Evolutionary conservation across 257 asterid genomes (phyloP).

Genomic region (Nicotiana noctiflora): DNA sequence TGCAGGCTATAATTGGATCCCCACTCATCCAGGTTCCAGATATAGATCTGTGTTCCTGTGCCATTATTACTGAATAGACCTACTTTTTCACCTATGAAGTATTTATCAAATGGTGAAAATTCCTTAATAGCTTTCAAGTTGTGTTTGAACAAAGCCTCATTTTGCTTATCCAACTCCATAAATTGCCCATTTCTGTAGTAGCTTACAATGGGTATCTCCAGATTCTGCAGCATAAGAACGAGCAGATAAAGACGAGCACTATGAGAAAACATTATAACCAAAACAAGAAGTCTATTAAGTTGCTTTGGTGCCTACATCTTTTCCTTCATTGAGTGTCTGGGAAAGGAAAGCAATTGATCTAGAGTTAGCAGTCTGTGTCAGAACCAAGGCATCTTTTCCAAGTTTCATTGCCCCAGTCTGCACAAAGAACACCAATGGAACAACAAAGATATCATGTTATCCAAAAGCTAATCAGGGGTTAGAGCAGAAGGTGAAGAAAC

Average conservation of each 20-base stretch:
- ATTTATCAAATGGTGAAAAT: slow-evolving; percentile 69
- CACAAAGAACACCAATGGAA: slow-evolving; percentile 10
- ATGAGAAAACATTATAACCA: neutral
- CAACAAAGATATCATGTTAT: neutral
- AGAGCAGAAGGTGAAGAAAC: neutral
- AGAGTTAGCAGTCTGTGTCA: slow-evolving; percentile 61
- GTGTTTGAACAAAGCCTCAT: slow-evolving; percentile 43
- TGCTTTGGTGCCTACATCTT: slow-evolving; percentile 39
- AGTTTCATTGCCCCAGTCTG: slow-evolving; percentile 85
- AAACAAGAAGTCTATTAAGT: neutral
- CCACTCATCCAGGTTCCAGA: slow-evolving; percentile 83
- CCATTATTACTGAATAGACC: slow-evolving; percentile 47
- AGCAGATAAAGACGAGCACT: slow-evolving; percentile 7
- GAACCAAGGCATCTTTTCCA: slow-evolving; percentile 83
- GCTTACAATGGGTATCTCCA: slow-evolving; percentile 78
- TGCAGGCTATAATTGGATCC: slow-evolving; percentile 57
- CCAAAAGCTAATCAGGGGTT: neutral
- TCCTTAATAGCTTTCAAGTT: slow-evolving; percentile 56
- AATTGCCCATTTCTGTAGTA: slow-evolving; percentile 53
- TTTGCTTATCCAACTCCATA: slow-evolving; percentile 66
- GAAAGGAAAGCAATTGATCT: slow-evolving; percentile 82
- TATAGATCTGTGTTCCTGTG: slow-evolving; percentile 73
- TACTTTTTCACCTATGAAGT: slow-evolving; percentile 64
- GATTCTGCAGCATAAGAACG: slow-evolving; percentile 37
- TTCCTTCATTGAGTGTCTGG: slow-evolving; percentile 67